Base-by-base conservation (phyloP, 2,329 filamentous ascomycete genomes). In the Fusarium pseudocircinatum region DNA sequence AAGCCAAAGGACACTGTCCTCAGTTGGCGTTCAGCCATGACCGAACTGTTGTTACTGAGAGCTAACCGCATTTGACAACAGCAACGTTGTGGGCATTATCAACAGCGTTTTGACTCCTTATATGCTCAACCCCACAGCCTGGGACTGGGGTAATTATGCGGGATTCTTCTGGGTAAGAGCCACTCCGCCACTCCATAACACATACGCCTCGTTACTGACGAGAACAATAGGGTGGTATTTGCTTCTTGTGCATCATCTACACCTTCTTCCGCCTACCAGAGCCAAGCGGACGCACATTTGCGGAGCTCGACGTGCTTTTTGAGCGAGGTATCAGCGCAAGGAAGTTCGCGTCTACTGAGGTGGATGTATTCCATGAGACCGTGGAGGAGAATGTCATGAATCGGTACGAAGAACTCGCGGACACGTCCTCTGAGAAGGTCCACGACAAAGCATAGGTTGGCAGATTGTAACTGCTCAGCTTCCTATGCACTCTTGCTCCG, bases 141-240 rank as follows among this genome's bases (percentile, higher is more conserved):
- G 95, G 95, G 86, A 97, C 82, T 97, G 94, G 95, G 87, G 90
- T 69, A 96, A 96, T 83, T 96, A 89, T 77, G 89, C 94, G 1
- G 94, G 95, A 34, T 97, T 97, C 84, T 97, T 97, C 85, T 94
- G 94, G 93, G 83, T 88, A 80, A 78, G 85, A 77, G 37, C 11
- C 22, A 50, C n/a, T 26, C n/a, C 39, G 24, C 14, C 42, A 10
- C 10, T 32, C 28, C 26, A 22, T 18, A 49, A 53, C 73, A 46
- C 32, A 46, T 40, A n/a, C 8, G 30, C 22, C 42, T 37, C n/a
- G 18, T 58, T 54, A 37, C 66, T 70, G 63, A 74, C 61, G 64
- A 71, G 24, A 22, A 70, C 43, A 72, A 64, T 34, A 88, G 87
- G 91, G 90, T 20, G 93, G 91, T 1, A 91, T 94, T 64, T 96